Evolutionary conservation across 805 yeast species (phyloP).

Genomic region (Zygosaccharomyces bisporus): DNA sequence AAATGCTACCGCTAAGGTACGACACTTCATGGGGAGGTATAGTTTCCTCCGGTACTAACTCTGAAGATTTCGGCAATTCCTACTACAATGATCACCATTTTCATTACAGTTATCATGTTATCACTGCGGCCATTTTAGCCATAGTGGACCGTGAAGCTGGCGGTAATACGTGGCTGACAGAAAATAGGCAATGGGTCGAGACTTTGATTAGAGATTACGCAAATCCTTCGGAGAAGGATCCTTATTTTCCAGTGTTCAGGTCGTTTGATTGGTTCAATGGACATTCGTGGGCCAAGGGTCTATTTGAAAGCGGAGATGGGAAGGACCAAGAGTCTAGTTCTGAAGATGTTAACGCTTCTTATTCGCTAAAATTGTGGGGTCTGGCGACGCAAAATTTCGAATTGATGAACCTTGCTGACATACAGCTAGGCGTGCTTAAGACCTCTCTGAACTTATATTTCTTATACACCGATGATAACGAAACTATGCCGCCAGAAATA

Average conservation of each 20-base stretch:
- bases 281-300: conserved; percentile 76
- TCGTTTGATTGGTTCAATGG: conserved; percentile 75
- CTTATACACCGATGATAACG: conserved; percentile 51
- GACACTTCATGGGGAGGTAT: conserved; percentile 79
- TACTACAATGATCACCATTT: conserved; percentile 73
- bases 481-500: conserved; percentile 52
- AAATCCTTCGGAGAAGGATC: conserved; percentile 52
- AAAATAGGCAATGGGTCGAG: conserved; percentile 50
- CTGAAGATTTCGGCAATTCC: conserved; percentile 69
- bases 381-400: conserved; percentile 48
- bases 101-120: conserved; percentile 71
- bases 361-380: conserved; percentile 67
- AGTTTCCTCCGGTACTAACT: conserved; percentile 58
- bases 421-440: conserved; percentile 58
- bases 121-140: conserved; percentile 63
- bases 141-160: conserved; percentile 48
- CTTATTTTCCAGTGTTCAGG: conserved; percentile 60
- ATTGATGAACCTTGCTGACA: conserved; percentile 51
- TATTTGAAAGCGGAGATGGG: conserved; percentile 68
- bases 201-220: conserved; percentile 64
- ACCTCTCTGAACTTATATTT: conserved; percentile 53
- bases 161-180: conserved; percentile 51
- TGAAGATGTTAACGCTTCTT: conserved; percentile 69
- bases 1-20: conserved; percentile 68
- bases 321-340: conserved; percentile 72